Conservation (phyloP, 306 rosid genomes). For the Quillaja saponaria region DNA sequence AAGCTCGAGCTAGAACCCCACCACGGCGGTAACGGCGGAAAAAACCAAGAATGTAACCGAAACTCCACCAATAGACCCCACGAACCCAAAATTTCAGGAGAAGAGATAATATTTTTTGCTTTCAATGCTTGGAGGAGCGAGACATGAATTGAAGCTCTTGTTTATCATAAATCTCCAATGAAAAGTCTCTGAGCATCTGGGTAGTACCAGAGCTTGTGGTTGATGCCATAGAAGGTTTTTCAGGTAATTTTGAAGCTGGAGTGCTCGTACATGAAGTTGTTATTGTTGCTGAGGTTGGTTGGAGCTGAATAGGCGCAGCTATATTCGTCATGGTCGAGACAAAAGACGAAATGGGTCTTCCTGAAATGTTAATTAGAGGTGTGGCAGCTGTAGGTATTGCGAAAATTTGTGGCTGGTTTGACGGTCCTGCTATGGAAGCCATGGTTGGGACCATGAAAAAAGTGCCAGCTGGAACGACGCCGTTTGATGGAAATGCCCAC, state of each 20-base stretch:
- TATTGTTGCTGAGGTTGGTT: conserved; percentile 21
- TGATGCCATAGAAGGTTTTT: conserved; percentile 39
- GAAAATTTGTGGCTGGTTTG: conserved; percentile 54
- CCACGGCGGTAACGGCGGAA: conserved; percentile 24
- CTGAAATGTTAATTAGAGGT: conserved; percentile 37
- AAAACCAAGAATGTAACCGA: neutral
- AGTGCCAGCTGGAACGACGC: conserved; percentile 50
- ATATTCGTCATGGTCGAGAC: conserved; percentile 46
- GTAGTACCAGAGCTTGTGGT: conserved; percentile 27
- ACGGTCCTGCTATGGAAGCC: conserved; percentile 35
- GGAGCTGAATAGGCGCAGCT: conserved; percentile 35
- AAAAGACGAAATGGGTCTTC: conserved; percentile 59
- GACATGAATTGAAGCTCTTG: conserved; percentile 77
- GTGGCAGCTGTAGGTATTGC: conserved; percentile 38
- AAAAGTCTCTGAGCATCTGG: conserved; percentile 64
- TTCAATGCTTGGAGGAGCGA: conserved; percentile 50
- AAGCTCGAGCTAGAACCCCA: neutral
- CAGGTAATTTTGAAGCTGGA: conserved; percentile 31
- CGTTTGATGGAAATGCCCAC: conserved; percentile 71
- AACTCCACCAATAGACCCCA: neutral
- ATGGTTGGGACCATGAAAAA: conserved; percentile 53
- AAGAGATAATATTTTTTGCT: neutral
- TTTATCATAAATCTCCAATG: conserved; percentile 65
- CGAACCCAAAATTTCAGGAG: neutral
- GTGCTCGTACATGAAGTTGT: conserved; percentile 1